Conservation (phyloP, 1,139 yeast species). For the Saccharomyces uvarum region DNA sequence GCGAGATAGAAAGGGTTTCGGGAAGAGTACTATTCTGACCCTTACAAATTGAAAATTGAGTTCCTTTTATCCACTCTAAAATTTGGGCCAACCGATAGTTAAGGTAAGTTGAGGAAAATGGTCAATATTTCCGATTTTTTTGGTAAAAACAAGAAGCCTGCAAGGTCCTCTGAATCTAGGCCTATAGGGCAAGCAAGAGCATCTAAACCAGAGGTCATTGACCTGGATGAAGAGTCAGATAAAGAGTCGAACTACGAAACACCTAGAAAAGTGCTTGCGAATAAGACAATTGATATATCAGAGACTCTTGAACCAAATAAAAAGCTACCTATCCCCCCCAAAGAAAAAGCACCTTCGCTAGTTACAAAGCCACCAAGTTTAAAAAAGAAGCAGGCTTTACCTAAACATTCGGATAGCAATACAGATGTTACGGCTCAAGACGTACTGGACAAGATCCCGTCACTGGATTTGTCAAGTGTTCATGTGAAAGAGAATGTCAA, state of each 20-base stretch:
- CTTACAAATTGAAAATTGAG: not conserved
- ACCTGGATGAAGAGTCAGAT: constrained; percentile 21
- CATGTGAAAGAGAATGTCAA: constrained; percentile 28
- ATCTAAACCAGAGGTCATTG: constrained; percentile 17
- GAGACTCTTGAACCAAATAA: not conserved
- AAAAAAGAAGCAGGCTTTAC: not conserved
- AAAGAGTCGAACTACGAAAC: constrained; percentile 4
- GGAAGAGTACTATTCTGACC: not conserved
- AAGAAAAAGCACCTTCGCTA: constrained; percentile 1
- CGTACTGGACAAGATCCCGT: constrained; percentile 27
- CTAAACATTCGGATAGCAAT: not conserved
- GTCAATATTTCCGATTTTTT: constrained; percentile 39
- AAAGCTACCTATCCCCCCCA: not conserved
- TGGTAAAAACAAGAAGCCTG: constrained; percentile 15
- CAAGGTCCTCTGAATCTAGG: not conserved
- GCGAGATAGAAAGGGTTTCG: not conserved
- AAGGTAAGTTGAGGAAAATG: constrained; percentile 23
- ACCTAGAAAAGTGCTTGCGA: not conserved
- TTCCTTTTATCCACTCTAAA: not conserved
- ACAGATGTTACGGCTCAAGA: constrained; percentile 24
- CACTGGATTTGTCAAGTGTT: constrained; percentile 27
- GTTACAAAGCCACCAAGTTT: not conserved
- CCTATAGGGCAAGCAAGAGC: constrained; percentile 10
- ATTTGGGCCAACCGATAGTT: not conserved
- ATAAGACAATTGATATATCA: not conserved